phyloP scores from a whole-genome alignment of 2,329 filamentous ascomycete genomes.

The Zasmidium angulare region DNA sequence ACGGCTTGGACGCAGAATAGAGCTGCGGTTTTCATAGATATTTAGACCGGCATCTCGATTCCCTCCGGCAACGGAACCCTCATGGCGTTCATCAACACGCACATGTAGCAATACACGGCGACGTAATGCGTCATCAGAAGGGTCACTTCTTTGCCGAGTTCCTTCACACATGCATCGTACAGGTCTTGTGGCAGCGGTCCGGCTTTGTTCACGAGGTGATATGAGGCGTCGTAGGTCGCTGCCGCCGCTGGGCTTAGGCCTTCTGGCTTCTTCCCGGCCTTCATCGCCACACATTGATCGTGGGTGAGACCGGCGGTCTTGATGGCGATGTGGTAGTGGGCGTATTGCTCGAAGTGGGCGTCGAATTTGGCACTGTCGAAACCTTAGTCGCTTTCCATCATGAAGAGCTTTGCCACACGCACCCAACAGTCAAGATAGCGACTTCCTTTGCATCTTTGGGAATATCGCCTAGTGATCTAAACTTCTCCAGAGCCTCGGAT shows the following conservation, averaged over 20 bases:
- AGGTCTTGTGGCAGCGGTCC: slow-evolving; percentile 17
- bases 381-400: too few species aligned
- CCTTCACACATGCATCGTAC: slow-evolving; percentile 18
- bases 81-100: slow-evolving; percentile 25
- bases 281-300: slow-evolving; percentile 8
- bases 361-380: slow-evolving; percentile 16
- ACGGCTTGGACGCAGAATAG: too few species aligned
- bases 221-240: slow-evolving; percentile 21
- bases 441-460: slow-evolving; percentile 23
- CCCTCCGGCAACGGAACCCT: slow-evolving; percentile 14
- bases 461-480: slow-evolving; percentile 14
- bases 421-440: slow-evolving; percentile 23
- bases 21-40: too few species aligned
- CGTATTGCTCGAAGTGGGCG: slow-evolving; percentile 25
- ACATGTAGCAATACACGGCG: slow-evolving; percentile 24
- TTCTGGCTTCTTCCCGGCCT: slow-evolving; percentile 14
- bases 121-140: slow-evolving; percentile 24
- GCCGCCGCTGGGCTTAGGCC: slow-evolving; percentile 12
- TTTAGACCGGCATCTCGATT: neutral
- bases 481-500: neutral
- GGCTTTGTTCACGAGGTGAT: slow-evolving; percentile 12
- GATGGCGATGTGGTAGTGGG: slow-evolving; percentile 19
- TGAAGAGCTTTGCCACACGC: neutral
- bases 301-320: slow-evolving; percentile 12
- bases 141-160: slow-evolving; percentile 24